Evolutionary conservation across 2,329 filamentous ascomycete species (phyloP).

Genomic region (Xylaria polymorpha): DNA sequence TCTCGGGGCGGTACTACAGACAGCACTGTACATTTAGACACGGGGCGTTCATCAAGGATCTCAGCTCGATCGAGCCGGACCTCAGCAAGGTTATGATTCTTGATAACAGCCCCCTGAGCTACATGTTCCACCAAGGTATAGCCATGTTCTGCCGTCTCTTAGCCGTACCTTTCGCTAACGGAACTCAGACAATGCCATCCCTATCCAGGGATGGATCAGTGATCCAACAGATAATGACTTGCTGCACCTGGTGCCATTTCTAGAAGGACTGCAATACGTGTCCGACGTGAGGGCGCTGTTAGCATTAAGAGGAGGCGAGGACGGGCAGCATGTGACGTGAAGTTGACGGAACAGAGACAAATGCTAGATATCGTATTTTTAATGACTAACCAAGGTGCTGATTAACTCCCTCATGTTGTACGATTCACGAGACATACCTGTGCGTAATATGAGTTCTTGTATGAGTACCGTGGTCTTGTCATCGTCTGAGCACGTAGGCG

Average conservation of each 20-base stretch:
- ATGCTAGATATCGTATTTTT: conserved; percentile 36
- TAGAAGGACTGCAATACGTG: conserved; percentile 95
- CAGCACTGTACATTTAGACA: conserved; percentile 97
- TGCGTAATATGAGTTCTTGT: conserved; percentile 1
- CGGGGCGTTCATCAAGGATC: conserved; percentile 97
- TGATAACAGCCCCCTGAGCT: conserved; percentile 97
- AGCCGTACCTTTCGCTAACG: conserved; percentile 37
- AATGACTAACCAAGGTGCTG: conserved; percentile 30
- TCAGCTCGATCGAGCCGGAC: conserved; percentile 95
- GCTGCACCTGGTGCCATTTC: conserved; percentile 88
- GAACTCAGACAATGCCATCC: conserved; percentile 90
- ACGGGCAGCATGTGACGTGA: conserved; percentile 63
- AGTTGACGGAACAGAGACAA: conserved; percentile 18
- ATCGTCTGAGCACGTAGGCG: not conserved
- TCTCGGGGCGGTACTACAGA: conserved; percentile 91
- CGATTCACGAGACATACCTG: conserved; percentile 9
- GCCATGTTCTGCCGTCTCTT: conserved; percentile 45
- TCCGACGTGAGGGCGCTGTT: conserved; percentile 93
- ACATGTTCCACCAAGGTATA: conserved; percentile 96
- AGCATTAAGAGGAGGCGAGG: conserved; percentile 87
- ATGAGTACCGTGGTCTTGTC: conserved; percentile 14
- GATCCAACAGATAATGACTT: conserved; percentile 97
- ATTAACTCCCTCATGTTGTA: conserved; percentile 13
- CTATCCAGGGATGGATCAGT: conserved; percentile 99
- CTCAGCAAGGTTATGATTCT: conserved; percentile 98